Conservation (phyloP, 176 grass and related monocot species). For the Elymus sibiricus region DNA sequence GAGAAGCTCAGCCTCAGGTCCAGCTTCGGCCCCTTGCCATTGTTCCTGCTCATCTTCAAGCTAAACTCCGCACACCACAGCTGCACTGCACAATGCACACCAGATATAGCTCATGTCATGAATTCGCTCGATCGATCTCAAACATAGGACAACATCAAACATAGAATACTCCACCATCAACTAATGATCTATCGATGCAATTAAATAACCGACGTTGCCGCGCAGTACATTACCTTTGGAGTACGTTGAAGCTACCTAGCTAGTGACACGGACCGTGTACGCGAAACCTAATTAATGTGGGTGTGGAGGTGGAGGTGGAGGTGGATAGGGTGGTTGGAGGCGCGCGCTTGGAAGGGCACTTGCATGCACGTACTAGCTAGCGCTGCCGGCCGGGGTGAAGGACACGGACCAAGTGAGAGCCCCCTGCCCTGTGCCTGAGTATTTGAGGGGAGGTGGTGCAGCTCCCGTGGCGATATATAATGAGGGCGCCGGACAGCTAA, state of each 20-base stretch:
- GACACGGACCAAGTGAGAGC: constrained; percentile 5
- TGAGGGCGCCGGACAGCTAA: neutral
- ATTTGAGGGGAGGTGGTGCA: constrained; percentile 50
- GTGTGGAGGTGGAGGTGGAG: neutral
- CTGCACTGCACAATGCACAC: neutral
- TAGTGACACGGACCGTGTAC: neutral
- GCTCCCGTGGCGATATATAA: constrained; percentile 65
- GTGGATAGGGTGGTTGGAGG: neutral
- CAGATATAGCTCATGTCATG: neutral
- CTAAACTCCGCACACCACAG: neutral
- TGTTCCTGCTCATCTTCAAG: constrained; percentile 74
- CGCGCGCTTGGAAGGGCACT: neutral
- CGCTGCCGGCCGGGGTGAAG: neutral
- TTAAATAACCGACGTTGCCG: neutral
- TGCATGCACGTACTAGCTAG: constrained; percentile 17
- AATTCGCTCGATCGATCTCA: neutral
- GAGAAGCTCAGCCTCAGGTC: constrained; percentile 61
- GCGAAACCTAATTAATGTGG: neutral
- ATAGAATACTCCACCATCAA: neutral
- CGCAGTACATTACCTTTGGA: neutral
- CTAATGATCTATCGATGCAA: neutral
- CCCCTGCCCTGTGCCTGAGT: constrained; percentile 26
- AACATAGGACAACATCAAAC: neutral
- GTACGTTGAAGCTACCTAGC: neutral
- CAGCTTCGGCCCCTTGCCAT: constrained; percentile 72